Percentiles rank a stretch among this genome's conserved stretches.
Conservation (phyloP, 2,329 filamentous ascomycete genomes). For the Neonectria punicea region DNA sequence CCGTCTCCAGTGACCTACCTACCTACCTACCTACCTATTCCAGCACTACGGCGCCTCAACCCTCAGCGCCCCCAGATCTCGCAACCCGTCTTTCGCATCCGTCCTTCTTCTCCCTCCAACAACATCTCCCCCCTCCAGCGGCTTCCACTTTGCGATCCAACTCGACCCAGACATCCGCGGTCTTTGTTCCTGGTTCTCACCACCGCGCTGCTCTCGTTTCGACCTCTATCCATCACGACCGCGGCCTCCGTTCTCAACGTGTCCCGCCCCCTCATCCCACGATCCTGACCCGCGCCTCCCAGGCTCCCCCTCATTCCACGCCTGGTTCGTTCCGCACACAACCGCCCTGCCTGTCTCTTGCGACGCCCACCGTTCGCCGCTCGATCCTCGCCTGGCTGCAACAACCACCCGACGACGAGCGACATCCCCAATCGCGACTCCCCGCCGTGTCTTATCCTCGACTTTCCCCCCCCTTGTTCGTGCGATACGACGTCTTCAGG, state of each 20-base stretch:
- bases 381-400: constrained; percentile 14
- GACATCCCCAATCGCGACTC: constrained; percentile 9
- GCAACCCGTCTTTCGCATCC: constrained; percentile 17
- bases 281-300: constrained; percentile 33
- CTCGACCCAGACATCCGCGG: constrained; percentile 10
- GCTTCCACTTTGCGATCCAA: constrained; percentile 31
- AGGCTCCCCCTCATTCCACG: constrained; percentile 33
- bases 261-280: constrained; percentile 31
- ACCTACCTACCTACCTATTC: constrained; percentile 21
- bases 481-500: constrained; percentile 20
- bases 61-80: constrained; percentile 27
- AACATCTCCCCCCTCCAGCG: constrained; percentile 22
- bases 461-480: constrained; percentile 16
- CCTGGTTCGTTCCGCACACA: constrained; percentile 31
- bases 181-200: constrained; percentile 1
- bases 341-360: constrained; percentile 30
- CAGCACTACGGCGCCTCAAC: constrained; percentile 14
- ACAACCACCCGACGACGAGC: constrained; percentile 22
- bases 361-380: constrained; percentile 15
- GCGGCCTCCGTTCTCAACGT: constrained; percentile 18
- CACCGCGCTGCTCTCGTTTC: neutral
- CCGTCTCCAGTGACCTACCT: constrained; percentile 11
- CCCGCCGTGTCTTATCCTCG: neutral
- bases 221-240: constrained; percentile 20
- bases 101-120: constrained; percentile 19